Evolutionary conservation across 805 yeast genomes (phyloP).

Genomic region (Novakomyces olei): DNA sequence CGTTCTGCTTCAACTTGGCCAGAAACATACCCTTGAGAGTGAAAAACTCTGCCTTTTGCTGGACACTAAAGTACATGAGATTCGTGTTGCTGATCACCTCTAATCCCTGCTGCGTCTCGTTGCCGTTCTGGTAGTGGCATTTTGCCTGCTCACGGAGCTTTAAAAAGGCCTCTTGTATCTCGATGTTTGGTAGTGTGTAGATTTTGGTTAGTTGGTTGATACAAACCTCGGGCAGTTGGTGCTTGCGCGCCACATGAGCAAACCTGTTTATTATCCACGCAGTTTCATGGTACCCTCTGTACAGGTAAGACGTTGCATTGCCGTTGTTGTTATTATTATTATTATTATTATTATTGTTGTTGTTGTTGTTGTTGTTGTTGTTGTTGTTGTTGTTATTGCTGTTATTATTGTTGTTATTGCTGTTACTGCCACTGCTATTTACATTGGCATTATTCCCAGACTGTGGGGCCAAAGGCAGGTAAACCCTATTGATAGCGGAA

Average conservation of each 20-base stretch:
- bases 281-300: constrained; percentile 93
- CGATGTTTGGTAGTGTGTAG: constrained; percentile 88
- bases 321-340: constrained; percentile 17
- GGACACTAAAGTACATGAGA: constrained; percentile 85
- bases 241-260: constrained; percentile 96
- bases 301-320: constrained; percentile 74
- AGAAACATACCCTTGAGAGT: constrained; percentile 95
- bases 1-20: constrained; percentile 71
- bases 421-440: not conserved
- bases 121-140: constrained; percentile 81
- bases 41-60: constrained; percentile 94
- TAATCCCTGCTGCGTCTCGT: constrained; percentile 79
- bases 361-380: too few relatives aligned
- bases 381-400: too few relatives aligned
- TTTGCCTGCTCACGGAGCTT: constrained; percentile 92
- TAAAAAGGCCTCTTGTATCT: constrained; percentile 91
- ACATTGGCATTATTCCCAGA: constrained; percentile 1
- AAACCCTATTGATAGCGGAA: constrained; percentile 82
- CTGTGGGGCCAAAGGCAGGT: constrained; percentile 72
- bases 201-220: constrained; percentile 78
- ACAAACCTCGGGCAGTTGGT: constrained; percentile 91
- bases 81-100: constrained; percentile 95
- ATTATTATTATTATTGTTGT: too few relatives aligned
- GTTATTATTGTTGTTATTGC: too few relatives aligned
- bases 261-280: constrained; percentile 97